Percentiles rank a stretch among this genome's conserved stretches.
Evolutionary conservation across 2,329 filamentous ascomycete genomes (phyloP).

Genomic region (Diaporthe aspalathi): DNA sequence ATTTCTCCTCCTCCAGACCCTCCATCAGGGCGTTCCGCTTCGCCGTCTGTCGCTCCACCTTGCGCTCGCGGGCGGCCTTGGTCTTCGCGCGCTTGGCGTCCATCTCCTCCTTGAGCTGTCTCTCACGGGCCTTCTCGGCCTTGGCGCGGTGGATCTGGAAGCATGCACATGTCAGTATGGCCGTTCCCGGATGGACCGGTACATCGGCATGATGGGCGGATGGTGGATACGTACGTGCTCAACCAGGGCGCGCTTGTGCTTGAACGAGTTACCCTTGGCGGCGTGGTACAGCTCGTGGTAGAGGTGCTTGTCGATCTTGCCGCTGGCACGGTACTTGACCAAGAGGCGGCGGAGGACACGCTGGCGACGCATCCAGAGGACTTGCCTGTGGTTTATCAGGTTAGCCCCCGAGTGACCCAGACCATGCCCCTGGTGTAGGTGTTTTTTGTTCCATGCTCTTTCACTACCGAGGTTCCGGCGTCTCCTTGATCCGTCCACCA

Average conservation of each 20-base stretch:
- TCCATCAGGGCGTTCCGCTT: slow-evolving; percentile 90
- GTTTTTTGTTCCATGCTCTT: slow-evolving; percentile 26
- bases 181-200: slow-evolving; percentile 1
- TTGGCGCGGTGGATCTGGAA: slow-evolving; percentile 98
- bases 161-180: slow-evolving; percentile 30
- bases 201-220: slow-evolving; percentile 21
- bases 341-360: slow-evolving; percentile 98
- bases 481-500: slow-evolving; percentile 20
- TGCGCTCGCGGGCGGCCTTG: slow-evolving; percentile 99
- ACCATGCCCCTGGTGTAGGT: background rate
- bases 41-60: slow-evolving; percentile 88
- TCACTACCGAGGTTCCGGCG: background rate
- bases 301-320: slow-evolving; percentile 99
- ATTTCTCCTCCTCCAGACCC: slow-evolving; percentile 70
- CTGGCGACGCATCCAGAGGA: slow-evolving; percentile 99
- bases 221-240: slow-evolving; percentile 87
- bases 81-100: slow-evolving; percentile 99
- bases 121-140: slow-evolving; percentile 98
- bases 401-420: slow-evolving; percentile 35
- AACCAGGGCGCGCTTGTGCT: slow-evolving; percentile 99
- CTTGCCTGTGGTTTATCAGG: slow-evolving; percentile 73
- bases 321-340: slow-evolving; percentile 99
- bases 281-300: slow-evolving; percentile 99
- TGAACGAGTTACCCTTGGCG: slow-evolving; percentile 99
- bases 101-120: slow-evolving; percentile 98